phyloP scores from a whole-genome alignment of 202 grass and related monocot genomes.

The Tripidium arundinaceum region DNA sequence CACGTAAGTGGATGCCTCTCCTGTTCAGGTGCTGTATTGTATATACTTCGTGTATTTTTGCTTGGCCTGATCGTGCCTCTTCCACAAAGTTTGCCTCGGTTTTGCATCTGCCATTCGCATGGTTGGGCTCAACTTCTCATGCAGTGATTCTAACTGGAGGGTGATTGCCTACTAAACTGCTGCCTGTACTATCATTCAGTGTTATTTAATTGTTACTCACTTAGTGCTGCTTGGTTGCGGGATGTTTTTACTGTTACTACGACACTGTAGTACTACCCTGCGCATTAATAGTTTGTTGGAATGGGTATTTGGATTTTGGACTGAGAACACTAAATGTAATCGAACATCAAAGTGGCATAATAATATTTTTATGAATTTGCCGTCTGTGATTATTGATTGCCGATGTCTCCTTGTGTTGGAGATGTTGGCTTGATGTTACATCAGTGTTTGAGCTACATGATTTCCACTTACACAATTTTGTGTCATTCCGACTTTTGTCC shows the following conservation, averaged over 20 bases:
- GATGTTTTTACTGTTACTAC: neutral
- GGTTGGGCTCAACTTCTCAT: neutral
- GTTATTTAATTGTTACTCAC: neutral
- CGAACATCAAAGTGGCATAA: neutral
- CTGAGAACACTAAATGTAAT: neutral
- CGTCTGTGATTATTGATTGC: neutral
- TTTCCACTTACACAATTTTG: neutral
- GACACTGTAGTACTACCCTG: neutral
- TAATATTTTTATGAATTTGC: neutral
- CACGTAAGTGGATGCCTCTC: constrained; percentile 55
- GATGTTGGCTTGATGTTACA: constrained; percentile 1
- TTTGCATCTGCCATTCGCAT: neutral
- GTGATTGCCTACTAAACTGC: neutral
- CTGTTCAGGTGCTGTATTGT: neutral
- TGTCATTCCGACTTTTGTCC: neutral
- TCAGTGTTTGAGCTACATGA: neutral
- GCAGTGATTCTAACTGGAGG: neutral
- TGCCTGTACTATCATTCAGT: neutral
- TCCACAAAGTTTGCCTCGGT: neutral
- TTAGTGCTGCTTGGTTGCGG: neutral
- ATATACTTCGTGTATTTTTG: neutral
- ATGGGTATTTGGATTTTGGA: neutral
- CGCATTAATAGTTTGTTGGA: neutral
- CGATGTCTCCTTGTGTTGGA: neutral
- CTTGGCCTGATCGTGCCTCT: neutral